Evolutionary conservation across 495 filamentous ascomycete species (phyloP), one percentile per base, ranked within the genome.

Genomic region (Neurospora tetrasperma): DNA sequence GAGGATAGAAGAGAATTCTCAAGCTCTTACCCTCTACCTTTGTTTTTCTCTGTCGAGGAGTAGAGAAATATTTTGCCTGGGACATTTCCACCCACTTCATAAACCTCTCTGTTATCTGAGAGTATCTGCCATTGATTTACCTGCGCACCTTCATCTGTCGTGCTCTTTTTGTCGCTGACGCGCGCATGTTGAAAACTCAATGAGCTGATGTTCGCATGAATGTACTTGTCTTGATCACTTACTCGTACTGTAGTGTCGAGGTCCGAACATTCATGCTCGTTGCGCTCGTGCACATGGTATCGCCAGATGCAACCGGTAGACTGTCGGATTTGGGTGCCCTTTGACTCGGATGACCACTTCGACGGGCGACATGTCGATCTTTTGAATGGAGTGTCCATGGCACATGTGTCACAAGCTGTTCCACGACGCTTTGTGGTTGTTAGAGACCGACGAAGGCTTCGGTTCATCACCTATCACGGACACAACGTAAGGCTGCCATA

Each of bases 1-100:
- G 86, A 89, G 88, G 91, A 88, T 80, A 92, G 89, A 92, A 74
- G 66, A 79, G 82, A 78, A 72, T 77, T 78, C 83, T 69, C 81
- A 79, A 79, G 78, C 77, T 80, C 84, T 88, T 86, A 88, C 84
- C 83, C 86, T 87, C 75, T 82, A 79, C 78, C 79, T 76, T 77
- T 73, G 72, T 77, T 73, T 73, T 66, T 75, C 77, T 79, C 74
- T 74, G 70, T 79, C 81, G 81, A 79, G 76, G 80, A 74, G 75
- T 78, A 79, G 82, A 84, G 81, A 85, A 85, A 84, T 84, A 77
- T 78, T 79, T 78, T 75, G 74, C 80, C 79, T 77, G 83, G 82
- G 76, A 85, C 84, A 85, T 62, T 59, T 78, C 23, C 46, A 27
- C 46, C 18, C n/a, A 14, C 38, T 14, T 14, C 12, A 3, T 10